A percentile compares a stretch with the other conserved stretches of the same genome.
These are phyloP conservation scores for Phytopythium helicoides DNA, from an alignment of 352 stramenopile genomes.

Conservation along the genomic window DNA sequence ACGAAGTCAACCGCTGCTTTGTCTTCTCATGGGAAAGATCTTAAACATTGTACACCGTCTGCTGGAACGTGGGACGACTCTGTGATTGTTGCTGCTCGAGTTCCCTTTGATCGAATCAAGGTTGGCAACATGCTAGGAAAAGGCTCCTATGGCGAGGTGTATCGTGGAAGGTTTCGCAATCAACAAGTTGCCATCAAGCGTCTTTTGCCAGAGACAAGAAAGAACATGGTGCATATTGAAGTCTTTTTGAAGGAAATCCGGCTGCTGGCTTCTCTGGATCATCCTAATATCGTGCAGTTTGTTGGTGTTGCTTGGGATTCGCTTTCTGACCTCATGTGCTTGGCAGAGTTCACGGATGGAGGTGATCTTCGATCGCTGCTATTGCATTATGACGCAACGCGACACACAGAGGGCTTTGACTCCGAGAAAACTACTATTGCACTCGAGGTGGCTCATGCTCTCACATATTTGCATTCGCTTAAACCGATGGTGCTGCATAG, in stretches of 20 bases:
- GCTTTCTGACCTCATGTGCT: conserved; percentile 37
- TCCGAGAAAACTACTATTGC: conserved; percentile 32
- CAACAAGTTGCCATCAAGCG: conserved; percentile 39
- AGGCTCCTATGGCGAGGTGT: conserved; percentile 32
- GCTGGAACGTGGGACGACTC: conserved; percentile 32
- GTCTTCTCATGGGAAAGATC: conserved; percentile 5
- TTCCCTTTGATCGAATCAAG: conserved; percentile 33
- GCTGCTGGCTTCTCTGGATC: too few relatives aligned
- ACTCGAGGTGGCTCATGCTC: conserved; percentile 23
- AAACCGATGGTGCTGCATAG: conserved; percentile 35
- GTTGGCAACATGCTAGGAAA: conserved; percentile 21
- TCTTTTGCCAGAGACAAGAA: conserved; percentile 33
- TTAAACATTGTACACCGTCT: conserved; percentile 7
- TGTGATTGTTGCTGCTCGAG: conserved; percentile 29
- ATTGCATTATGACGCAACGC: conserved; percentile 12
- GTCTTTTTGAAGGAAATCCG: too few relatives aligned
- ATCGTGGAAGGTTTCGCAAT: conserved; percentile 25
- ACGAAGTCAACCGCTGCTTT: conserved; percentile 14
- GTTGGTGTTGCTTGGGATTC: conserved; percentile 54
- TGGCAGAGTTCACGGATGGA: conserved; percentile 49
- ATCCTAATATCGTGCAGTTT: conserved; percentile 33
- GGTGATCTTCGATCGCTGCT: conserved; percentile 43
- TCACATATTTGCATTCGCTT: conserved; percentile 36
- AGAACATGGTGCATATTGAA: conserved; percentile 25
- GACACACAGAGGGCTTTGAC: conserved; percentile 21